These are phyloP conservation scores for Podospora tetraspora DNA, from an alignment of 495 filamentous ascomycete species.

Conservation along the genomic window DNA sequence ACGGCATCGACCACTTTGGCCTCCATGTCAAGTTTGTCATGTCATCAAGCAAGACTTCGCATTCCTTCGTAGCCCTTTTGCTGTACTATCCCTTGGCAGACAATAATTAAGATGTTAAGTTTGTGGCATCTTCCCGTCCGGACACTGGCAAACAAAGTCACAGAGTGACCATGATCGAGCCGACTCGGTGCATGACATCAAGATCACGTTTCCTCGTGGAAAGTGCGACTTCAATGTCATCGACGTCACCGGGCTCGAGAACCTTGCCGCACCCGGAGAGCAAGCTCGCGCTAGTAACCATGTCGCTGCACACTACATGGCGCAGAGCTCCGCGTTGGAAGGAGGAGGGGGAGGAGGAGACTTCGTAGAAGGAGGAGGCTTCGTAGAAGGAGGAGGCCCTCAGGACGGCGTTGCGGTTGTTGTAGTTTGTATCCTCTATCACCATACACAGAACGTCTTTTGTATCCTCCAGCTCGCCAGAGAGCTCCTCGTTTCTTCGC, in stretches of 20 bases:
- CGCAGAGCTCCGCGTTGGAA: not conserved
- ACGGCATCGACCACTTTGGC: not conserved
- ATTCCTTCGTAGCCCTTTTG: not conserved
- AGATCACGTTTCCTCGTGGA: not conserved
- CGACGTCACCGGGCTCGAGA: not conserved
- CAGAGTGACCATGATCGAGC: not conserved
- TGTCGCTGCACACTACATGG: not conserved
- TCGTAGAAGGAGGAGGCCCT: too few relatives aligned
- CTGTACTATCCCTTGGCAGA: not conserved
- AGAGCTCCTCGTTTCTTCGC: too few relatives aligned
- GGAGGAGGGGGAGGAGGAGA: too few relatives aligned
- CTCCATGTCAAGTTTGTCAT: not conserved
- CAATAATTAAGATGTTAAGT: not conserved
- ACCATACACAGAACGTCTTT: too few relatives aligned
- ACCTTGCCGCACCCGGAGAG: not conserved
- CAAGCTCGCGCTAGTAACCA: not conserved
- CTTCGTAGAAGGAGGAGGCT: too few relatives aligned
- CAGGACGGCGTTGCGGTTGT: too few relatives aligned
- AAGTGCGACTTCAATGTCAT: not conserved
- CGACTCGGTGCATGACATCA: not conserved
- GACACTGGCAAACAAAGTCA: not conserved
- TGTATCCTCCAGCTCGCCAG: too few relatives aligned
- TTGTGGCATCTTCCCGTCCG: not conserved
- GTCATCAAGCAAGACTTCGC: not conserved
- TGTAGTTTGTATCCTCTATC: too few relatives aligned